A percentile compares a stretch with the other conserved stretches of the same genome.
Evolutionary conservation across 75 land plant genomes (phyloP).

Genomic region (Picea glauca): DNA sequence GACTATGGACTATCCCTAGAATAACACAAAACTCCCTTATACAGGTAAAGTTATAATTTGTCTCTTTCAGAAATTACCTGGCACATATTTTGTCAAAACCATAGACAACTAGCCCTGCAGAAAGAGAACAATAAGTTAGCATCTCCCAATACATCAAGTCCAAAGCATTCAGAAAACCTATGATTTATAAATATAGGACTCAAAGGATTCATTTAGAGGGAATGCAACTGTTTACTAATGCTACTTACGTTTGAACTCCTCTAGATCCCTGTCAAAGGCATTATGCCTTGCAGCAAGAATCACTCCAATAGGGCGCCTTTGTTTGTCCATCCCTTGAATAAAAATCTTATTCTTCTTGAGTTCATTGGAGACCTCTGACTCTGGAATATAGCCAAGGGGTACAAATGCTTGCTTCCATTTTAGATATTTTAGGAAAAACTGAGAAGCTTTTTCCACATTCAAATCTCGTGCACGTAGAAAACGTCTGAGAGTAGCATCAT

Average conservation of each 20-base stretch:
- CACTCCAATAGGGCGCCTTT: conserved; percentile 52
- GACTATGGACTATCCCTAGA: background rate
- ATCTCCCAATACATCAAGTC: background rate
- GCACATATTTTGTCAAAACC: conserved; percentile 27
- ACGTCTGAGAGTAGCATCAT: conserved; percentile 65
- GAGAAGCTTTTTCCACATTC: conserved; percentile 62
- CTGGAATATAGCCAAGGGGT: conserved; percentile 64
- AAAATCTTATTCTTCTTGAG: conserved; percentile 60
- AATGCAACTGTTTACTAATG: background rate
- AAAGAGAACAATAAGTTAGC: background rate
- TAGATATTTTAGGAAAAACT: conserved; percentile 43
- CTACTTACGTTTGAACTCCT: conserved; percentile 75
- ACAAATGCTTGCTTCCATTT: conserved; percentile 55
- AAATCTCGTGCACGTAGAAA: conserved; percentile 78
- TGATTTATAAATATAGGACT: background rate
- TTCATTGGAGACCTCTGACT: conserved; percentile 44
- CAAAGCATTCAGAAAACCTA: background rate
- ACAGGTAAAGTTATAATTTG: background rate
- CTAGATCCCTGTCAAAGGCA: conserved; percentile 33
- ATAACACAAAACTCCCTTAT: background rate
- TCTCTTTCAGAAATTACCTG: conserved; percentile 12
- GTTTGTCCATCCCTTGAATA: conserved; percentile 76
- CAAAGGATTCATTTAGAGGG: background rate
- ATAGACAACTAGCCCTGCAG: conserved; percentile 26
- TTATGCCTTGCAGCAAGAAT: conserved; percentile 48